phyloP scores from a whole-genome alignment of 1,139 yeast genomes.

The Kodamaea plutei region DNA sequence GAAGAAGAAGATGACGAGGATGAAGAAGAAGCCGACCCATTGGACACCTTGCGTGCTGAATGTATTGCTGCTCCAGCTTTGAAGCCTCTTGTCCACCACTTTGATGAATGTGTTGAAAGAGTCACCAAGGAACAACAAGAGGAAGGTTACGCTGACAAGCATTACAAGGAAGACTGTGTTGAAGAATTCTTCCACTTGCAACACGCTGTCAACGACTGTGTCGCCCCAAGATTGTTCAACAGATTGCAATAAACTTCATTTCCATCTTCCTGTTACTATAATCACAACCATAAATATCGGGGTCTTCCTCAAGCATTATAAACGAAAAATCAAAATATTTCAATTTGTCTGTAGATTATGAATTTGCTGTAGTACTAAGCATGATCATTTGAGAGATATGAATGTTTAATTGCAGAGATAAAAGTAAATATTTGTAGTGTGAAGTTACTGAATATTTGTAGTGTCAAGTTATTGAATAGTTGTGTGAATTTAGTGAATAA shows the following conservation, averaged over 20 bases:
- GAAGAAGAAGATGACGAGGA: slow-evolving; percentile 72
- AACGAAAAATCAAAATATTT: neutral
- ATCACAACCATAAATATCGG: neutral
- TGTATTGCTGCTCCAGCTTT: slow-evolving; percentile 68
- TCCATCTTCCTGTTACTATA: neutral
- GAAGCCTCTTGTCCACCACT: slow-evolving; percentile 78
- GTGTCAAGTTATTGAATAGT: no score
- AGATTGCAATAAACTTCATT: slow-evolving; percentile 59
- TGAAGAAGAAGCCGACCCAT: slow-evolving; percentile 67
- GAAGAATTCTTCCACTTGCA: slow-evolving; percentile 97
- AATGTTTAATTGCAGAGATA: no score
- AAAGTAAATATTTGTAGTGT: no score
- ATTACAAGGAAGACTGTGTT: slow-evolving; percentile 94
- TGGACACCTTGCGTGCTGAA: slow-evolving; percentile 62
- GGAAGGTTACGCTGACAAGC: slow-evolving; percentile 71
- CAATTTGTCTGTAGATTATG: neutral
- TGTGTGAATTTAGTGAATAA: no score
- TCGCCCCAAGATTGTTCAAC: slow-evolving; percentile 85
- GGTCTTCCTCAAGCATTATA: neutral
- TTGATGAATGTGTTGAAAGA: slow-evolving; percentile 92
- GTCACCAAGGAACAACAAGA: slow-evolving; percentile 85
- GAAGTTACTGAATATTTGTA: no score
- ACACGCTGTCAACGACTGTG: slow-evolving; percentile 90
- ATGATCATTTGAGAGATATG: no score
- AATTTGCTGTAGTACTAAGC: no score